Evolutionary conservation across 2,329 filamentous ascomycete species (phyloP).

Genomic region (Fusarium kyushuense): DNA sequence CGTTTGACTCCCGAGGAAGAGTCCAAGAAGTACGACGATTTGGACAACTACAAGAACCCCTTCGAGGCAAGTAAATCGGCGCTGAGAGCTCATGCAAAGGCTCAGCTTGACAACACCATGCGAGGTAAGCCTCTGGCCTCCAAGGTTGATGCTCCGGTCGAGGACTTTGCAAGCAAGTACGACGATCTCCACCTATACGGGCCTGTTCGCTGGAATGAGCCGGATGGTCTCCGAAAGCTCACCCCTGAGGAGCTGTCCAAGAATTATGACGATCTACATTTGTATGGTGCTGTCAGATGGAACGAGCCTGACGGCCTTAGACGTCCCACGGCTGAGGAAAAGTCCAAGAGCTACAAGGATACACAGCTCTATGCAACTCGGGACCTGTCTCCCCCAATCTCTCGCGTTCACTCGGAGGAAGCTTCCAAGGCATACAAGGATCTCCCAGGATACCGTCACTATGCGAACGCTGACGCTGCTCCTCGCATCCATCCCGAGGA

Average conservation of each 20-base stretch:
- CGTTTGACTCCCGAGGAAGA: conserved; percentile 47
- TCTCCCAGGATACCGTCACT: conserved; percentile 42
- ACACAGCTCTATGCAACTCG: conserved; percentile 51
- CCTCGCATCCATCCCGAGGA: conserved; percentile 51
- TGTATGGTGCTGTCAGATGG: conserved; percentile 53
- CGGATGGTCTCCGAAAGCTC: conserved; percentile 54
- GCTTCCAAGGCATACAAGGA: conserved; percentile 51
- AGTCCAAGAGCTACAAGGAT: conserved; percentile 57
- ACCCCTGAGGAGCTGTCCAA: conserved; percentile 53
- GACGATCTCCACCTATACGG: conserved; percentile 59
- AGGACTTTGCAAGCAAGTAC: conserved; percentile 52
- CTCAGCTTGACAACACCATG: conserved; percentile 47
- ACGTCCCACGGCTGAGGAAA: conserved; percentile 51
- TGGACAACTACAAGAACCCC: conserved; percentile 53
- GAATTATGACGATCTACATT: conserved; percentile 55
- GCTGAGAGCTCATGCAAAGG: conserved; percentile 46
- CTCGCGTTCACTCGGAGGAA: conserved; percentile 47
- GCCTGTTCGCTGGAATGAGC: conserved; percentile 55
- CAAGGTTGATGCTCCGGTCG: conserved; percentile 49
- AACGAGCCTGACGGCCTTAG: conserved; percentile 55
- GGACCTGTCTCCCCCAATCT: conserved; percentile 31
- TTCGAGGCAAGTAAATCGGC: conserved; percentile 52
- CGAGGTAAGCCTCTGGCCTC: conserved; percentile 55
- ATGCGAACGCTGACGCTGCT: conserved; percentile 46
- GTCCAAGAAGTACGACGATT: conserved; percentile 52